Evolutionary conservation across 306 rosid species (phyloP), one percentile per base, ranked within the genome.

Genomic region (Chamaecrista fasciculata): DNA sequence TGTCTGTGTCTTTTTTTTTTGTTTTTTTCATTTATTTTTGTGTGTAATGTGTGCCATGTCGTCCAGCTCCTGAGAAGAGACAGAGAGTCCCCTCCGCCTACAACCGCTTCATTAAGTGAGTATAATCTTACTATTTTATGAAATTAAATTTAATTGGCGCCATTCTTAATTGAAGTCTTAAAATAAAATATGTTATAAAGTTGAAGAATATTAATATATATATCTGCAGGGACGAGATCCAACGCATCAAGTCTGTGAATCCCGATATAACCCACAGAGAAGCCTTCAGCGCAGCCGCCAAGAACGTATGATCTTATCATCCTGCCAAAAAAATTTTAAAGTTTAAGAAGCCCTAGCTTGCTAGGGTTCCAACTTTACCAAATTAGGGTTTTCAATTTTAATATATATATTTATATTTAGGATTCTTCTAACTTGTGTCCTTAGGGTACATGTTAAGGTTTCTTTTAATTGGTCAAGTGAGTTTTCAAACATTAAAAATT

Each of bases 51-150:
- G 76, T 62, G 77, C 69, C 47, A 44, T 72, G 68, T 70, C 80
- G 68, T 70, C 80, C 96, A 94, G 98, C 98, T 79, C 96, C 98
- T 55, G 98, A 94, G 82, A 94, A 94, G 83, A 88, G 96, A 84
- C 98, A 94, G 85, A 86, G 98, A 84, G 97, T 94, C 51, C 98
- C 98, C 68, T 94, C 98, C 67, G 98, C 98, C n/a, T 94, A 94
- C 90, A 94, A 94, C 71, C 95, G 98, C 78, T 94, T 94, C 91
- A 94, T 94, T 62, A 94, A 94, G 98, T 93, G 67, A 86, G 96
- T 75, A 68, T 33, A 2, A 33, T 15, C 46, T 31, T 29, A 31
- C 43, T 60, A 33, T 63, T 29, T 60, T 34, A 34, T 31, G 28
- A 34, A 16, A 10, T 18, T 4, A 0, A 57, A 33, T 4, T 33